Conservation (phyloP, 2,329 filamentous ascomycete species). For the Trichophyton verrucosum region DNA sequence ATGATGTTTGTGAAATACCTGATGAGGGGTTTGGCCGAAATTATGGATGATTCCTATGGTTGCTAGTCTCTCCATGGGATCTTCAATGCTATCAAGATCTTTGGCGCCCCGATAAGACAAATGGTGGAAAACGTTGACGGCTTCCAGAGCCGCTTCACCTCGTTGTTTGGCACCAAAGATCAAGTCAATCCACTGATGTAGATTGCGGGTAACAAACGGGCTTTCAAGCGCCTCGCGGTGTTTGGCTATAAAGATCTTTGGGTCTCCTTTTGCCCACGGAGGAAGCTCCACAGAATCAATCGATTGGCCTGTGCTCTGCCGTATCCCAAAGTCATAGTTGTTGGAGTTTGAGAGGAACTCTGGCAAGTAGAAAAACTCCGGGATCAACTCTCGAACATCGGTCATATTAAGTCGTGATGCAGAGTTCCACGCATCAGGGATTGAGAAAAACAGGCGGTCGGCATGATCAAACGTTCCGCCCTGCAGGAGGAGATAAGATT, state of each 20-base stretch:
- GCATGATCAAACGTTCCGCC: conserved; percentile 95
- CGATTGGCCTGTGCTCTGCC: conserved; percentile 64
- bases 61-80: conserved; percentile 72
- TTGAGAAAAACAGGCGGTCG: conserved; percentile 86
- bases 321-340: conserved; percentile 79
- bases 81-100: conserved; percentile 79
- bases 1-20: conserved; percentile 77
- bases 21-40: conserved; percentile 93
- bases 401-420: conserved; percentile 82
- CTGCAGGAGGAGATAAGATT: conserved; percentile 86
- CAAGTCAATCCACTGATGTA: conserved; percentile 93
- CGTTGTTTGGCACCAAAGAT: conserved; percentile 90
- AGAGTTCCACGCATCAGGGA: conserved; percentile 81
- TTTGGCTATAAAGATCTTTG: conserved; percentile 88
- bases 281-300: conserved; percentile 85
- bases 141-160: conserved; percentile 81
- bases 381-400: conserved; percentile 86
- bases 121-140: conserved; percentile 90
- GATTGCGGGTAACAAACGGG: conserved; percentile 73
- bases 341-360: conserved; percentile 94
- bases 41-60: conserved; percentile 97
- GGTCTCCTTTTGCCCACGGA: conserved; percentile 92
- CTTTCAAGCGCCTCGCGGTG: conserved; percentile 93
- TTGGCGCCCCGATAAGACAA: conserved; percentile 89
- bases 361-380: conserved; percentile 93